Evolutionary conservation across 2,329 filamentous ascomycete genomes (phyloP).

Genomic region (Arthroderma sp.): DNA sequence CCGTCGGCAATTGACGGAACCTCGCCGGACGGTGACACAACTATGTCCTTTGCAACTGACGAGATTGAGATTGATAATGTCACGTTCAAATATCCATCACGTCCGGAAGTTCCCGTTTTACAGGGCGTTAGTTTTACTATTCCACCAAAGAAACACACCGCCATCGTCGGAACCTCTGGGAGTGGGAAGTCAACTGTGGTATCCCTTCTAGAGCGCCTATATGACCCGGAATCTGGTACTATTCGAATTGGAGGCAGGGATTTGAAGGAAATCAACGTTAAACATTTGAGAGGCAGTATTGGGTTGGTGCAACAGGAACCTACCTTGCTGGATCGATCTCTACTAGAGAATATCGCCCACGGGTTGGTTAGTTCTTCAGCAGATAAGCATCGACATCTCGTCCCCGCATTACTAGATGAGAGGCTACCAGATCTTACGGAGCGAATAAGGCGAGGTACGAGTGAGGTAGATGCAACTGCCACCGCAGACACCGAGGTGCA

Average conservation of each 20-base stretch:
- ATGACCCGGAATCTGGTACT: conserved; percentile 21
- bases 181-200: conserved; percentile 40
- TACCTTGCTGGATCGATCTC: conserved; percentile 37
- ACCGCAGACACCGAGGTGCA: conserved; percentile 13
- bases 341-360: conserved; percentile 42
- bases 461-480: conserved; percentile 15
- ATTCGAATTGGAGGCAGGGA: conserved; percentile 20
- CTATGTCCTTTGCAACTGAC: conserved; percentile 37
- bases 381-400: conserved; percentile 15
- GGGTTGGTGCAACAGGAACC: conserved; percentile 40
- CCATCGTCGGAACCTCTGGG: conserved; percentile 38
- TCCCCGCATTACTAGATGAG: conserved; percentile 15
- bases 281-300: conserved; percentile 22
- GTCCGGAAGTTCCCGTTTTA: conserved; percentile 24
- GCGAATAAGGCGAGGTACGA: conserved; percentile 15
- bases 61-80: conserved; percentile 16
- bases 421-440: conserved; percentile 16
- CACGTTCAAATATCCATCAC: conserved; percentile 22
- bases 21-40: conserved; percentile 17
- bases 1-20: conserved; percentile 11
- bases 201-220: conserved; percentile 24
- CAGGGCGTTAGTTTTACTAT: conserved; percentile 20
- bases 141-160: conserved; percentile 25
- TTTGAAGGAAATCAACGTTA: conserved; percentile 21
- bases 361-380: conserved; percentile 31